Evolutionary conservation across 2,329 filamentous ascomycete species (phyloP), one percentile per base, ranked within the genome.

Genomic region (Claviceps sp.): DNA sequence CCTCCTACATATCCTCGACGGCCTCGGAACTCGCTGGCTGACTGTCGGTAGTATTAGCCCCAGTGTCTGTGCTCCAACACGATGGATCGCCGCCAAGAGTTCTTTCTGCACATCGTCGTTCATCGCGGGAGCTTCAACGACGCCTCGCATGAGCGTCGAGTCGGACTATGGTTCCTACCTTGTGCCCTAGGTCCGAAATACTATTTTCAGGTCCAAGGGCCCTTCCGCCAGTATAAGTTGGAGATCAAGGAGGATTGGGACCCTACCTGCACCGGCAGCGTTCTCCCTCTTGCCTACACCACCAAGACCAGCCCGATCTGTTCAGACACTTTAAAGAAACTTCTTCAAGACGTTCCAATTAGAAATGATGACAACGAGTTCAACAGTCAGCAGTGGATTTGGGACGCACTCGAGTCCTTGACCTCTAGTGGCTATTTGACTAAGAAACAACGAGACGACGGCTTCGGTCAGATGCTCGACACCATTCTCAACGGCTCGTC

Each of bases 401-500:
- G 53, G 46, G 51, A 36, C 14, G 54, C 55, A 1, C 50, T 55
- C 14, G 45, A 34, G 38, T 45, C 37, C 13, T 34, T 57, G 49
- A 50, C 45, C 38, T 38, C 45, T 9, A 26, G 44, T 14, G 49
- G 54, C 37, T 48, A 49, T 48, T 39, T 55, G 20, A 51, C 43
- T 29, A 50, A 49, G 40, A 39, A 52, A 38, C 52, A 53, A 22
- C 49, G 43, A 37, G 55, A 55, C 17, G 29, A 52, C 2, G 51
- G 54, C 37, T 54, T 57, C 45, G 50, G 55, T 29, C 49, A 39
- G 16, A 52, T 57, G 55, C 51, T 58, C 13, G 51, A 54, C 44
- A 52, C 50, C 17, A 46, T 58, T 40, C 53, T 58, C 43, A 50
- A 55, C 17, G 54, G 55, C 26, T 56, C 54, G n/a, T 51, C 52